Base-by-base conservation (phyloP, 129 eudicot species). In the Gnaphalium uliginosum region DNA sequence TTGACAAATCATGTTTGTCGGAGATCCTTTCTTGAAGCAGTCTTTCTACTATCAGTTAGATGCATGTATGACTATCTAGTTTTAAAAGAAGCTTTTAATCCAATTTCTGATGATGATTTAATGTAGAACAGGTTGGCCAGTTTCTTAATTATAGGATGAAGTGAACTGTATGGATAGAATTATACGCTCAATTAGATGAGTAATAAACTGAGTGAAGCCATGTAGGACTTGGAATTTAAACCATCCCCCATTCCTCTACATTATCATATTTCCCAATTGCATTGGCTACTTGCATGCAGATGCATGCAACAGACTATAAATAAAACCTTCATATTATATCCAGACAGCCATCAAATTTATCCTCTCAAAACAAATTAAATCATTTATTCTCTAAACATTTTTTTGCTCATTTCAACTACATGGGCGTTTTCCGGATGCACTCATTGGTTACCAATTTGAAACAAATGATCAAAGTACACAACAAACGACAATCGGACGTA, bases 401-500 rank as follows among this genome's bases (percentile, higher is more conserved):
- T 4, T 18, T 65, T 65, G n/a, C 50, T 33, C 22, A 21, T 8
- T 32, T 10, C 23, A 0, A 19, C 33, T 10, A 69, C 9, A 69
- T 69, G 74, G 73, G 74, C 23, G 39, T 17, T 35, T 54, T 39
- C n/a, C 53, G 53, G n/a, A 33, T 66, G 50, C 71, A 66, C 35
- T 32, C 71, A 11, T 66, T 66, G 27, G 71, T 66, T 66, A 4
- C 18, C 3, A 66, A 66, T 35, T 35, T 66, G 71, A 66, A 66
- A 37, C 53, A 66, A 66, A 66, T 66, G 71, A 37, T 66, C 71
- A 66, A 66, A 35, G 21, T 66, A 23, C 71, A 66, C 18, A 66
- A 66, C 71, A 64, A 69, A 15, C 62, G 27, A 68, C 70, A 66
- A 66, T 18, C 70, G 25, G 79, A 80, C 29, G 83, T 83, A 5